Evolutionary conservation across 2,329 filamentous ascomycete genomes (phyloP).

Genomic region (Botrytis paeoniae): DNA sequence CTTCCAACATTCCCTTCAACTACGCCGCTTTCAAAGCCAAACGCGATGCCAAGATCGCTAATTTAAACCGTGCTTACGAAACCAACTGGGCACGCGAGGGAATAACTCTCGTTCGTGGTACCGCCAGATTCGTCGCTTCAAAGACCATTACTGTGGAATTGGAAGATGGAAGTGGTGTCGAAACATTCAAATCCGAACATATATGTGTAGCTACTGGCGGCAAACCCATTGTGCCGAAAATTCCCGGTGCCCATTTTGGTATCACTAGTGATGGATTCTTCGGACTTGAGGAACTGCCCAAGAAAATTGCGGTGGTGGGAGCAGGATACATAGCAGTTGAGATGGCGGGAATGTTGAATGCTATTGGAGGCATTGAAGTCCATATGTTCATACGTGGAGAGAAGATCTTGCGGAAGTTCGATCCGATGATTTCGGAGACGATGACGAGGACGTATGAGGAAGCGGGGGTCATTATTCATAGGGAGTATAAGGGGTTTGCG

Average conservation of each 20-base stretch:
- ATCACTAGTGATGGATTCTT: constrained; percentile 53
- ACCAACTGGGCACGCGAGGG: constrained; percentile 49
- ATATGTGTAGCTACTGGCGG: constrained; percentile 49
- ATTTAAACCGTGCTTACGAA: constrained; percentile 48
- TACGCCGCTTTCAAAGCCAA: constrained; percentile 48
- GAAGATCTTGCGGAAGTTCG: constrained; percentile 49
- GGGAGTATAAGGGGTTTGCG: constrained; percentile 45
- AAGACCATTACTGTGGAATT: constrained; percentile 45
- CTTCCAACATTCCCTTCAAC: constrained; percentile 42
- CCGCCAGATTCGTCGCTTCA: constrained; percentile 44
- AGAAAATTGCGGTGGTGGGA: constrained; percentile 49
- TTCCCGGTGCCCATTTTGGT: constrained; percentile 47
- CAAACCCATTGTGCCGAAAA: constrained; percentile 41
- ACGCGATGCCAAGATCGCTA: constrained; percentile 45
- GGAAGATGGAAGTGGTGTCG: constrained; percentile 41
- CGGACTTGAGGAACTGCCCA: constrained; percentile 48
- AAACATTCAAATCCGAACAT: constrained; percentile 44
- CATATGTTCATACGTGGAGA: constrained; percentile 50
- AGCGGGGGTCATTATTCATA: constrained; percentile 47
- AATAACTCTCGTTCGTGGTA: constrained; percentile 49
- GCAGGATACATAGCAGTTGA: constrained; percentile 42
- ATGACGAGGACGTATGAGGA: constrained; percentile 51
- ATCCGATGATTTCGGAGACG: constrained; percentile 51
- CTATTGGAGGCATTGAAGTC: constrained; percentile 46
- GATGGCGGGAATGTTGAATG: constrained; percentile 49